Base-by-base conservation (phyloP, 2,329 filamentous ascomycete genomes). In the Colletotrichum graminicola region DNA sequence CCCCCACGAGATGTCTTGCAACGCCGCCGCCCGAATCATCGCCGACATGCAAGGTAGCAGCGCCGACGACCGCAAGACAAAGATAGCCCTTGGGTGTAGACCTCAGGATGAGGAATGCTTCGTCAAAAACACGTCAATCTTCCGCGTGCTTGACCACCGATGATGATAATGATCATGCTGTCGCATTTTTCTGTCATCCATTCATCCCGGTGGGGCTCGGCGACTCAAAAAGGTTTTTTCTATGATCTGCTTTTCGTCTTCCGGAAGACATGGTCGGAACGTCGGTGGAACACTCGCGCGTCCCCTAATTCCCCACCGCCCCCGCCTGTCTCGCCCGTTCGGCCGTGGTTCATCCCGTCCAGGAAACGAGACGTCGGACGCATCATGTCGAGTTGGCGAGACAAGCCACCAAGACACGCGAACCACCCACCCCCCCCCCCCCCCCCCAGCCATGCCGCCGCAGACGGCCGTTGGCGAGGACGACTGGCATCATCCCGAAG, bases 31-130 rank as follows among this genome's bases (percentile, higher is more conserved):
- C 1, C 76, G 78, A 8, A 81, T 84, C 41, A 81, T 84, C 21
- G 80, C 82, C 23, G 80, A 82, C 32, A 82, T 83, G 73, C 79
- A 83, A 26, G 80, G 54, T 3, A 81, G 81, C 0, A 76, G 79
- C 16, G 71, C 75, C 12, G 76, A 81, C 60, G 62, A 77, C 10
- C 73, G 73, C 2, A 55, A 73, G 6, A 77, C 79, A 14, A 76
- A 77, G 26, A 74, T 73, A 3, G 70, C 75, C 11, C 73, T 83
- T 3, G 82, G 80, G 0, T 82, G 79, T 45, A 62, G 75, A 11
- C 67, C 51, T 23, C 68, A 75, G 41, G 68, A 72, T 4, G 74
- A 79, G 1, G 73, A 74, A 10, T 82, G 80, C 43, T 68, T 81
- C 47, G 77, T 82, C 16, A 78, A 76, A 57, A 82, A 82, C 55